Percentiles rank a stretch among this genome's conserved stretches.
Evolutionary conservation across 2,329 filamentous ascomycete genomes (phyloP).

Genomic region (Aspergillus puulaauensis): DNA sequence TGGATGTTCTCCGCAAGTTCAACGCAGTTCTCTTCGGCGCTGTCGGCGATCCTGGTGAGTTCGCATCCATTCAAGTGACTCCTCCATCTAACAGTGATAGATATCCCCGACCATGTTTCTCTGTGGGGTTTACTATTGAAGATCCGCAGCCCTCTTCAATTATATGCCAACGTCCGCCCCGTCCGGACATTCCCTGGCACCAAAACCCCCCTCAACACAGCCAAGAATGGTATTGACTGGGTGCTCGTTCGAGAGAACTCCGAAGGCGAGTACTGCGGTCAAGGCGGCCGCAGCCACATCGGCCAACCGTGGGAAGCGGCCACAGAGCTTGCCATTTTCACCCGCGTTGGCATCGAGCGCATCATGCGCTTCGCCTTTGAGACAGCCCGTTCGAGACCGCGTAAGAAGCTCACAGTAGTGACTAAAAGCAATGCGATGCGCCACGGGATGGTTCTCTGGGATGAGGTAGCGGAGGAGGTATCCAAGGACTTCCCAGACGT

Average conservation of each 20-base stretch:
- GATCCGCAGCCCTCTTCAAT: conserved; percentile 56
- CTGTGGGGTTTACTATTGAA: conserved; percentile 57
- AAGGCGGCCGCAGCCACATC: conserved; percentile 53
- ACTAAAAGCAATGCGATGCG: conserved; percentile 58
- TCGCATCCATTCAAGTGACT: not conserved
- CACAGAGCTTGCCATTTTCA: conserved; percentile 56
- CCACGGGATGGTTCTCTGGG: conserved; percentile 59
- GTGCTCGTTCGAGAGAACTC: conserved; percentile 57
- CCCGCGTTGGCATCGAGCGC: conserved; percentile 51
- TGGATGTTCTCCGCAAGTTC: conserved; percentile 51
- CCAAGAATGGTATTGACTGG: conserved; percentile 54
- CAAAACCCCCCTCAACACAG: conserved; percentile 49
- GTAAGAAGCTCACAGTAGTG: conserved; percentile 53
- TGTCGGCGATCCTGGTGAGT: conserved; percentile 55
- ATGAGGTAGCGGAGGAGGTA: conserved; percentile 51
- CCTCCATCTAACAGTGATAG: conserved; percentile 23
- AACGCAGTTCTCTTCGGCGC: conserved; percentile 61
- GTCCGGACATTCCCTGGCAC: conserved; percentile 52
- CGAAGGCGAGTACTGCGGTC: conserved; percentile 57
- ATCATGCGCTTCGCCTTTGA: conserved; percentile 57
- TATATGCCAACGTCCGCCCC: conserved; percentile 59
- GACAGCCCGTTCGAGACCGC: conserved; percentile 47
- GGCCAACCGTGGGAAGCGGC: conserved; percentile 53
- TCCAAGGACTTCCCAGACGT: conserved; percentile 53
- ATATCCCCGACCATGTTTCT: conserved; percentile 58